Base-by-base conservation (phyloP, 805 yeast genomes). In the Zygosaccharomyces rouxii region DNA sequence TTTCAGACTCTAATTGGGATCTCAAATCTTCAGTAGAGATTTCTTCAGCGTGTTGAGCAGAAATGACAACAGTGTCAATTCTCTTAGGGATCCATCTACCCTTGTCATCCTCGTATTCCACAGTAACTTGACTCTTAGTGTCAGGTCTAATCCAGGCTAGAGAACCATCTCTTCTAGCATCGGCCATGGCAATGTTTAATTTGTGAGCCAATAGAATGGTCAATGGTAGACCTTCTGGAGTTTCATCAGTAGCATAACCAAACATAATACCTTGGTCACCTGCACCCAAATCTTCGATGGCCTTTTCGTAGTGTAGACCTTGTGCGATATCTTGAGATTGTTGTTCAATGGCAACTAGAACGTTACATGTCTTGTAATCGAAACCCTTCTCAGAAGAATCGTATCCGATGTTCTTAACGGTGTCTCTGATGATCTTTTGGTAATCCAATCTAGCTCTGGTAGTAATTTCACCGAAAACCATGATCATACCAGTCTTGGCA, bases 221-320 rank as follows among this genome's bases (percentile, higher is more conserved):
- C 76, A 94, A 82, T 65, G 99, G 99, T 65, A 94, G 79, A 71
- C 86, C 84, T 79, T 94, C 98, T 70, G 92, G 96, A 63, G 99
- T 90, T 80, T 94, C 99, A 68, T 94, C 97, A 55, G 98, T 84
- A 63, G 99, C 99, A 74, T 94, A 94, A 75, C 99, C 99, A 71
- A 94, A 94, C 99, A 94, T 94, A 72, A 94, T 94, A 85, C 99
- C 99, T 77, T 94, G 99, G 78, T 94, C 99, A 84, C 99, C 99
- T 58, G 99, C 99, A 74, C 99, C 99, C 68, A 94, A 83, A 52
- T 94, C 95, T 80, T 94, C 99, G 57, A 94, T 78, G 86, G 96
- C 76, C 84, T 81, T 68, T 71, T 94, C 97, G 76, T 86, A 86
- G 76, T 94, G 98, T 69, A 94, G 83, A 82, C 99, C 99, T 77